These are phyloP conservation scores for Schwanniomyces etchellsii DNA, from an alignment of 1,139 yeast genomes.

Conservation along the genomic window DNA sequence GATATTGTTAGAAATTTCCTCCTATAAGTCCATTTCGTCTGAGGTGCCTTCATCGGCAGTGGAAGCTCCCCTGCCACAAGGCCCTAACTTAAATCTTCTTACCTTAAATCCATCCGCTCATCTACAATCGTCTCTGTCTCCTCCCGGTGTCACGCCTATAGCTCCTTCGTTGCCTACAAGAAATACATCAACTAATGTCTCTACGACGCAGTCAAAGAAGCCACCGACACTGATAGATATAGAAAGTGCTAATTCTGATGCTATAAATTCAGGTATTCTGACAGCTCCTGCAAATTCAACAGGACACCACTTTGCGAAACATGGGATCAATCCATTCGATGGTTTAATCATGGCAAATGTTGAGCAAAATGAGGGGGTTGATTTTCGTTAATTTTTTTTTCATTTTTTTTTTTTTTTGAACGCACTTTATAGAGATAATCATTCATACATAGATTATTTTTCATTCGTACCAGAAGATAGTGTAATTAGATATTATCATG, in stretches of 20 bases:
- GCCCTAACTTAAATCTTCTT: background rate
- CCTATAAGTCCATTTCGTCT: constrained; percentile 32
- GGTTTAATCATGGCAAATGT: constrained; percentile 29
- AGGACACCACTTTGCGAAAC: constrained; percentile 32
- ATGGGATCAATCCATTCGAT: constrained; percentile 39
- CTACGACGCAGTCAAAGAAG: constrained; percentile 6
- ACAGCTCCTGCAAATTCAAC: constrained; percentile 33
- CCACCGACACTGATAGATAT: constrained; percentile 19
- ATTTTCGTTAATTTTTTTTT: too few relatives aligned
- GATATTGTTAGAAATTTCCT: constrained; percentile 58
- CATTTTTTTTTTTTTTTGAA: too few relatives aligned
- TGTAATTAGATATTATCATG: too few relatives aligned
- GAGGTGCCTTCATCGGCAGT: constrained; percentile 15
- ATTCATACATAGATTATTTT: background rate
- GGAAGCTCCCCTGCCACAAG: constrained; percentile 21
- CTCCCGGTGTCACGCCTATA: constrained; percentile 3
- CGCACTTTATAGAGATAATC: background rate
- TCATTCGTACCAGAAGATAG: too few relatives aligned
- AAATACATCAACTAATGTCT: constrained; percentile 1
- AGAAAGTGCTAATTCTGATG: background rate
- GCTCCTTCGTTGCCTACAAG: constrained; percentile 1
- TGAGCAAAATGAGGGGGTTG: constrained; percentile 9
- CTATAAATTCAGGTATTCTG: background rate
- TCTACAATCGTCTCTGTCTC: constrained; percentile 12
- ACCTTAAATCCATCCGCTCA: constrained; percentile 1